These are phyloP conservation scores for Neurospora sp. DNA, from an alignment of 495 filamentous ascomycete species.

Conservation along the genomic window DNA sequence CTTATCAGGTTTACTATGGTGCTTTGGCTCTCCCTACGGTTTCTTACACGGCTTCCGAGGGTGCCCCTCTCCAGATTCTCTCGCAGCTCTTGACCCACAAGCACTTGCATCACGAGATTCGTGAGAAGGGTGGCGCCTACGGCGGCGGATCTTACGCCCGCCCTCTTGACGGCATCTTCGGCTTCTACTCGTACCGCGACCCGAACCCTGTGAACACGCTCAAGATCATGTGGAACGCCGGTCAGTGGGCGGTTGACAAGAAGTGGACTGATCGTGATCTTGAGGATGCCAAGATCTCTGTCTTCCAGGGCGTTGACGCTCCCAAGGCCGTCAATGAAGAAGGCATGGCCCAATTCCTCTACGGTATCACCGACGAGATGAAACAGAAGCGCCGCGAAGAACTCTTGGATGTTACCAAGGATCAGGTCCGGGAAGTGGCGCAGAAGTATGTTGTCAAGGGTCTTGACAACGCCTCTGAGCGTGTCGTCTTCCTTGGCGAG, in stretches of 20 bases:
- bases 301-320: slow-evolving; percentile 94
- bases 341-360: slow-evolving; percentile 75
- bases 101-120: slow-evolving; percentile 92
- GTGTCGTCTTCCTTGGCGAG: slow-evolving; percentile 71
- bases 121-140: slow-evolving; percentile 95
- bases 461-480: slow-evolving; percentile 39
- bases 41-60: slow-evolving; percentile 65
- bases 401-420: slow-evolving; percentile 74
- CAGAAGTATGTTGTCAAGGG: slow-evolving; percentile 70
- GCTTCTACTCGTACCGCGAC: slow-evolving; percentile 92
- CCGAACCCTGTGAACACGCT: slow-evolving; percentile 89
- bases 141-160: slow-evolving; percentile 81
- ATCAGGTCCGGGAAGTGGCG: slow-evolving; percentile 70
- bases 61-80: slow-evolving; percentile 74
- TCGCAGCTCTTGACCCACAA: slow-evolving; percentile 94
- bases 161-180: slow-evolving; percentile 72
- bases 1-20: slow-evolving; percentile 95
- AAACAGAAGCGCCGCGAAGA: slow-evolving; percentile 74
- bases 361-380: slow-evolving; percentile 81
- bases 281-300: slow-evolving; percentile 89
- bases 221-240: slow-evolving; percentile 73
- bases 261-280: slow-evolving; percentile 79
- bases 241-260: slow-evolving; percentile 72
- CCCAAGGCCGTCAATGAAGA: slow-evolving; percentile 80
- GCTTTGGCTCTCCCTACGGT: slow-evolving; percentile 71